Conservation (phyloP, 2,329 filamentous ascomycete species). For the Fusarium caatingaense region DNA sequence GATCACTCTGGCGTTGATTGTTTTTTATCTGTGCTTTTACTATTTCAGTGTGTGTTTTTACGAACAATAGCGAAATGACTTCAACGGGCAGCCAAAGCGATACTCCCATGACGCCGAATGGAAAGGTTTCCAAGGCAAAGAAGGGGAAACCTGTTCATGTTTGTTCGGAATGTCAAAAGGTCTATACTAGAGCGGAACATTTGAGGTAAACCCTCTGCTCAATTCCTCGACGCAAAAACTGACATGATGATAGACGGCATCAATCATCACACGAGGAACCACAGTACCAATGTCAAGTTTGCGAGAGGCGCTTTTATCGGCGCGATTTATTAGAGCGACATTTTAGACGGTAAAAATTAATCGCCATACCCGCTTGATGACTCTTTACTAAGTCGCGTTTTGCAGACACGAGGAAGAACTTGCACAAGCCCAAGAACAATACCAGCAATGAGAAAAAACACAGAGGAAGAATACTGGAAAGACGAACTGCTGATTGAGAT, state of each 20-base stretch:
- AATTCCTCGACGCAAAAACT: not conserved
- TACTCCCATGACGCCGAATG: slow-evolving; percentile 5
- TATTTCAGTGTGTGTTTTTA: no score
- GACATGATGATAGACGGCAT: not conserved
- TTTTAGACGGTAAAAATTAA: slow-evolving; percentile 4
- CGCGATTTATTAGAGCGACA: slow-evolving; percentile 15
- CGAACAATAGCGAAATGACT: not conserved
- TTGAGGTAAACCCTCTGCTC: not conserved
- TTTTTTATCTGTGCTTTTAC: not conserved
- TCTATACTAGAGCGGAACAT: slow-evolving; percentile 17
- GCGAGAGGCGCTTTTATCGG: slow-evolving; percentile 10
- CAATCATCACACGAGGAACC: slow-evolving; percentile 13
- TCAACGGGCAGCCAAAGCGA: slow-evolving; percentile 2
- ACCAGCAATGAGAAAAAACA: not conserved
- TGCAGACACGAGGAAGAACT: not conserved
- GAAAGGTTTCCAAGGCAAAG: slow-evolving; percentile 16
- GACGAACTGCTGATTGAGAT: no score
- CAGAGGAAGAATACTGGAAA: no score
- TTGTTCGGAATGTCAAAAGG: slow-evolving; percentile 15
- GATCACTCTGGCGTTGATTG: not conserved
- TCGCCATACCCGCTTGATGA: no score
- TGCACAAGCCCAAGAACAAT: not conserved
- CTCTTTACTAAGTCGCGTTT: not conserved
- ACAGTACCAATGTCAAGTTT: slow-evolving; percentile 14
- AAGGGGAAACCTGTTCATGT: slow-evolving; percentile 20